phyloP scores from a whole-genome alignment of 371 early-diverging fungal species.

The Haplosporangium sp. region DNA sequence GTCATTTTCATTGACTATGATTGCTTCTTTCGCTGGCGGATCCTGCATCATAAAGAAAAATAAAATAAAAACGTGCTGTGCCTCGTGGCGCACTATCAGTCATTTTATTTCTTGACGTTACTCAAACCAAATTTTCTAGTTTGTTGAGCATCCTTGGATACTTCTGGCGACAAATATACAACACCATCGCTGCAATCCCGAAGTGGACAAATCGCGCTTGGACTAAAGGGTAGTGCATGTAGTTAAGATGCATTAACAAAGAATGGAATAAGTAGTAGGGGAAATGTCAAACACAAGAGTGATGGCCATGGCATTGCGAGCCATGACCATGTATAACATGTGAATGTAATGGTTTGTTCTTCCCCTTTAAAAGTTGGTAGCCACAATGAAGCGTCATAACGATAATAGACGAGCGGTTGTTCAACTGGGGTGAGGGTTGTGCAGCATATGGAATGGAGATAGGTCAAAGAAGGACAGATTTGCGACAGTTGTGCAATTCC shows the following conservation, averaged over 20 bases:
- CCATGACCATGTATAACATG: constrained; percentile 31
- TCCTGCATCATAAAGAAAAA: too few species aligned
- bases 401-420: constrained; percentile 57
- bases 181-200: too few species aligned
- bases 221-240: neutral
- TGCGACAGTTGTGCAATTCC: neutral
- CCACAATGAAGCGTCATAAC: constrained; percentile 51
- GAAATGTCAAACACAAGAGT: constrained; percentile 52
- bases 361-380: constrained; percentile 56
- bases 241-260: too few species aligned
- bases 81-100: too few species aligned
- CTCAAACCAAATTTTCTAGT: too few species aligned
- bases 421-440: constrained; percentile 49
- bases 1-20: too few species aligned
- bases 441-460: neutral
- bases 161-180: too few species aligned
- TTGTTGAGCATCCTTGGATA: too few species aligned
- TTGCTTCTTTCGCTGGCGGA: too few species aligned
- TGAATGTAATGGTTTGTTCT: constrained; percentile 43
- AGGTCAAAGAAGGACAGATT: neutral
- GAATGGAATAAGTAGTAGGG: neutral
- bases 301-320: constrained; percentile 53
- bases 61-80: too few species aligned
- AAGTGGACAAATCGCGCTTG: neutral
- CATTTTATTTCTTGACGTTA: too few species aligned